Base-by-base conservation (phyloP, 768 basidiomycete genomes). In the Rhodotorula diobovata region DNA sequence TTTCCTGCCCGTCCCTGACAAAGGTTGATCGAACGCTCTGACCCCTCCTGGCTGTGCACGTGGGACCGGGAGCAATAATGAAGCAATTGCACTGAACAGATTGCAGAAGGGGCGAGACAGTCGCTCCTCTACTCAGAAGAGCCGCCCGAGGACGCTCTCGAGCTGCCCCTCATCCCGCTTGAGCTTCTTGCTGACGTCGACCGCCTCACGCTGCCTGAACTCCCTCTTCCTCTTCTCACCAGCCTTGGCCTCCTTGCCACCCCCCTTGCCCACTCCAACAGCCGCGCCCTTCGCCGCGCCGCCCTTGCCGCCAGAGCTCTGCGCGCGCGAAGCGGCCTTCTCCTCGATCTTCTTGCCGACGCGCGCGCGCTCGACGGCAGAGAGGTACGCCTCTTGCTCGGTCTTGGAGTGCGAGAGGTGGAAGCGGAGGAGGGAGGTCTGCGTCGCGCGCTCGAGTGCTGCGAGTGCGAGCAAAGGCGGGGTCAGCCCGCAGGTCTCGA, bases 381-480 rank as follows among this genome's bases (percentile, higher is more conserved):
- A 87, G 63, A 98, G 85, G 80, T 99, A 98, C 48, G 94, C 91
- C 56, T 87, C 86, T 79, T 99, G 94, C 81, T 98, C 96, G 41
- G 85, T 82, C 77, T 85, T 87, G 34, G 93, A 95, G 77, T 93
- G 89, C 0, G 91, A 86, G 35, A 99, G 85, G 78, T 97, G 93
- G 46, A 90, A 87, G 10, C 95, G 91, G n/a, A 99, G 82, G 78
- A 89, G 89, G 12, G 93, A 90, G 11, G 88, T 82, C 77, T 93
- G 92, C 28, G 91, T 83, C 28, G 93, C 93, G 16, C 91, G 87
- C 81, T 97, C 96, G 76, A 98, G 90, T 39, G 94, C 96, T 98
- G 74, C 46, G 28, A 46, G 45, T 0, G 6, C 23, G 20, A 21
- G 56, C 14, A 20, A 51, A 35, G 58, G 50, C 45, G 30, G 14